These are phyloP conservation scores for Tardiomyces digboiensis DNA, from an alignment of 1,139 yeast species.

Conservation along the genomic window DNA sequence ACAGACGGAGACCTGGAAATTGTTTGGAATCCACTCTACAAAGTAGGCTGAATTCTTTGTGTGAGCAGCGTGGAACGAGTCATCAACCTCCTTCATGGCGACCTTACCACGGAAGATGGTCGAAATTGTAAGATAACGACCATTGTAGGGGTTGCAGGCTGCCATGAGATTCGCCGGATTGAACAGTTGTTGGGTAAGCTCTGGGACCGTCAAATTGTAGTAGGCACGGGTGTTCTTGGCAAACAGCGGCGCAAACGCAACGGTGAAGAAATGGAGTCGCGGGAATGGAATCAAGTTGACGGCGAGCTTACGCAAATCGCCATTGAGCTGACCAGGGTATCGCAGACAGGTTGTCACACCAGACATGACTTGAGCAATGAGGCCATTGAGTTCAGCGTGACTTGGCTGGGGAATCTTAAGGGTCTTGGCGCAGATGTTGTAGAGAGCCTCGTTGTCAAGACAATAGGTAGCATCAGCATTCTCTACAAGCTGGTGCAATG, in stretches of 20 bases:
- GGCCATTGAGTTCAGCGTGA: constrained; percentile 32
- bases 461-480: constrained; percentile 37
- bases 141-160: constrained; percentile 34
- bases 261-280: constrained; percentile 37
- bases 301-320: constrained; percentile 36
- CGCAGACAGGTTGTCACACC: constrained; percentile 38
- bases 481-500: constrained; percentile 35
- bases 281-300: constrained; percentile 39
- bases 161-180: constrained; percentile 37
- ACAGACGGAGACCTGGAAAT: constrained; percentile 35
- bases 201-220: constrained; percentile 34
- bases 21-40: constrained; percentile 35
- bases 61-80: constrained; percentile 28
- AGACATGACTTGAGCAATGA: constrained; percentile 36
- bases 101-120: constrained; percentile 38
- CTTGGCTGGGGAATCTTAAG: constrained; percentile 31
- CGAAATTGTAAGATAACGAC: constrained; percentile 35
- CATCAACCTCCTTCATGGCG: constrained; percentile 37
- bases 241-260: constrained; percentile 36
- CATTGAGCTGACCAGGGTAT: constrained; percentile 38
- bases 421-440: constrained; percentile 34
- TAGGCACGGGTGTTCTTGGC: constrained; percentile 30
- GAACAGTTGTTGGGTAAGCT: constrained; percentile 37
- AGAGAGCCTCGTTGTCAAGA: constrained; percentile 37
- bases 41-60: constrained; percentile 31